These are phyloP conservation scores for Wickerhamomyces subpelliculosus DNA, from an alignment of 805 yeast genomes.

Conservation along the genomic window DNA sequence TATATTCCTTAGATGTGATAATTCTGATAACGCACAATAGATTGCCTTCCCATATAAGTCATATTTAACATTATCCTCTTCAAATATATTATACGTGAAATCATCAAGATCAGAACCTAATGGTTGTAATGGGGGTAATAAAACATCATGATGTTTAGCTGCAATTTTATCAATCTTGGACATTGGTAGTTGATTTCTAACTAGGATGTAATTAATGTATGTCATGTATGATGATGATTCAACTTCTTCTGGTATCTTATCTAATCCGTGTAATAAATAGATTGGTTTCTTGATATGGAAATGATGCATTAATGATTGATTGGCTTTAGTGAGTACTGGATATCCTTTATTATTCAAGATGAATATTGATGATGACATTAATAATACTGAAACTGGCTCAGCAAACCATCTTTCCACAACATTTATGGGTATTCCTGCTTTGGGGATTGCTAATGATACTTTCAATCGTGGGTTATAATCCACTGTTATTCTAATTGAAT, in stretches of 20 bases:
- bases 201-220: constrained; percentile 34
- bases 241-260: constrained; percentile 28
- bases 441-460: constrained; percentile 73
- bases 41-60: constrained; percentile 38
- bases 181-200: constrained; percentile 25
- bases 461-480: constrained; percentile 49
- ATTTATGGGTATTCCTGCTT: constrained; percentile 40
- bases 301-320: constrained; percentile 41
- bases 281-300: constrained; percentile 35
- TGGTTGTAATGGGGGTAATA: constrained; percentile 67
- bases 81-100: constrained; percentile 62
- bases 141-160: constrained; percentile 18
- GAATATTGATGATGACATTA: constrained; percentile 50
- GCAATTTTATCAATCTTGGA: constrained; percentile 27
- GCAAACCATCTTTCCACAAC: constrained; percentile 58
- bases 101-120: constrained; percentile 48
- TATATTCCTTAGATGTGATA: constrained; percentile 14
- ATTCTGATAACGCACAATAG: constrained; percentile 18
- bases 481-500: constrained; percentile 50
- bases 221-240: constrained; percentile 33
- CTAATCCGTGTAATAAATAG: constrained; percentile 49
- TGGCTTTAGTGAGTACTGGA: constrained; percentile 57
- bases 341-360: constrained; percentile 51
- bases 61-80: constrained; percentile 65
- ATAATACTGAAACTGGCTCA: constrained; percentile 56